Conservation (phyloP, 371 early-diverging fungal species). For the Thermomucor indicae-seudaticae region DNA sequence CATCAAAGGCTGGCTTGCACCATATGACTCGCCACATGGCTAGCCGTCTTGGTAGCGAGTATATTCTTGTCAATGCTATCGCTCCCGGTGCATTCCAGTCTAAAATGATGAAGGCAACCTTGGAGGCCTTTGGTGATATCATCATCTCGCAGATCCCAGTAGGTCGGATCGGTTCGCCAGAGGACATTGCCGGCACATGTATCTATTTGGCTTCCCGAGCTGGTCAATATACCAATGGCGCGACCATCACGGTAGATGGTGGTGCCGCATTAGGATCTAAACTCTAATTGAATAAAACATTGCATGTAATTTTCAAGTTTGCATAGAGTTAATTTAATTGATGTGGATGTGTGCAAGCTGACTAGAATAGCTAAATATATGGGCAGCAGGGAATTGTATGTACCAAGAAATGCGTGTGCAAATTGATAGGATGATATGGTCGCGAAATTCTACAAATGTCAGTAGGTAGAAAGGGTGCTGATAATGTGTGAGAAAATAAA, state of each 20-base stretch:
- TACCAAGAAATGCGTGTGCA: no score
- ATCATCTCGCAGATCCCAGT: constrained; percentile 59
- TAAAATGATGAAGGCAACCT: constrained; percentile 85
- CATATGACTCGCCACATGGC: constrained; percentile 65
- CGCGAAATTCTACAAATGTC: no score
- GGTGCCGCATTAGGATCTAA: constrained; percentile 56
- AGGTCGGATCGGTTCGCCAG: constrained; percentile 76
- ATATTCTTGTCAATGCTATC: constrained; percentile 81
- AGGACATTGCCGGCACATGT: constrained; percentile 84
- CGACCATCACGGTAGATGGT: constrained; percentile 83
- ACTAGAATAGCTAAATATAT: no score
- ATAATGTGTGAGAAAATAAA: no score
- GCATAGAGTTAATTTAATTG: no score
- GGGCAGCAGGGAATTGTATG: no score
- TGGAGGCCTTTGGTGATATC: constrained; percentile 52
- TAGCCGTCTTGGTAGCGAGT: constrained; percentile 46
- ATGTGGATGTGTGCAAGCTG: no score
- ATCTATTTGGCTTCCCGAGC: constrained; percentile 75
- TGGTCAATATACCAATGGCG: constrained; percentile 82
- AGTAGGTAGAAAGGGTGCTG: no score
- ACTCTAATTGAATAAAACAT: constrained; percentile 17
- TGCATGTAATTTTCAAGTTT: no score
- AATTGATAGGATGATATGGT: no score
- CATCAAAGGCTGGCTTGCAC: constrained; percentile 78
- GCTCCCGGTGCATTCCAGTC: constrained; percentile 88